Conservation (phyloP, 441 rosid genomes). For the Manihot esculenta region DNA sequence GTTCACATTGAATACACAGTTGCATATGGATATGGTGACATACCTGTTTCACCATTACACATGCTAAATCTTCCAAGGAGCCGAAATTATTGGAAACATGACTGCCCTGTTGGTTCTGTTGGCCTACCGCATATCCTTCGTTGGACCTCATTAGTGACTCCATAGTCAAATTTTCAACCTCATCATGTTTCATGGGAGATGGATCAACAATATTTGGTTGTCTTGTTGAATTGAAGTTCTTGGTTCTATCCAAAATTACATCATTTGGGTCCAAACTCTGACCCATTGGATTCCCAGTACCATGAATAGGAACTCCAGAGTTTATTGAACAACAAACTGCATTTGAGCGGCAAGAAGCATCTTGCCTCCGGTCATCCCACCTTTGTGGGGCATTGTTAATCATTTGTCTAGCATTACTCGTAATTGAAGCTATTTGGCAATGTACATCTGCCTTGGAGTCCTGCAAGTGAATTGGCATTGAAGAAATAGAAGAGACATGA, state of each 20-base stretch:
- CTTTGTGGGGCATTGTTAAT: constrained; percentile 29
- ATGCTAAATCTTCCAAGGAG: constrained; percentile 62
- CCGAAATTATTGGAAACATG: constrained; percentile 42
- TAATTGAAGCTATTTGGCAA: constrained; percentile 26
- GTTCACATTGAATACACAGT: neutral
- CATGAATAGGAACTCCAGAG: constrained; percentile 29
- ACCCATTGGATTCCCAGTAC: constrained; percentile 20
- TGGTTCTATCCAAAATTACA: constrained; percentile 32
- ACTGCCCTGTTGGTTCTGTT: constrained; percentile 42
- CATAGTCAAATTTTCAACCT: constrained; percentile 36
- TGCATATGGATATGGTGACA: constrained; percentile 12
- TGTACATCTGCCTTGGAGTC: constrained; percentile 34
- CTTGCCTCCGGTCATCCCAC: constrained; percentile 36
- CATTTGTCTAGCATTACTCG: constrained; percentile 28
- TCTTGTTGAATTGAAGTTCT: constrained; percentile 37
- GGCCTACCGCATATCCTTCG: constrained; percentile 43
- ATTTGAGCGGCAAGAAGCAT: constrained; percentile 32
- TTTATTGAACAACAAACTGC: constrained; percentile 30
- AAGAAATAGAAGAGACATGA: constrained; percentile 34
- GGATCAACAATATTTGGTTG: constrained; percentile 37
- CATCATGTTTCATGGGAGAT: constrained; percentile 36
- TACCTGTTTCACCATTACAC: constrained; percentile 62
- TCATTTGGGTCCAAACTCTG: constrained; percentile 42
- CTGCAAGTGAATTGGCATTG: constrained; percentile 29
- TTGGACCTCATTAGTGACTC: constrained; percentile 35